Evolutionary conservation across 495 filamentous ascomycete species (phyloP), one percentile per base, ranked within the genome.

Genomic region (Hapsidospora chrysogenum): DNA sequence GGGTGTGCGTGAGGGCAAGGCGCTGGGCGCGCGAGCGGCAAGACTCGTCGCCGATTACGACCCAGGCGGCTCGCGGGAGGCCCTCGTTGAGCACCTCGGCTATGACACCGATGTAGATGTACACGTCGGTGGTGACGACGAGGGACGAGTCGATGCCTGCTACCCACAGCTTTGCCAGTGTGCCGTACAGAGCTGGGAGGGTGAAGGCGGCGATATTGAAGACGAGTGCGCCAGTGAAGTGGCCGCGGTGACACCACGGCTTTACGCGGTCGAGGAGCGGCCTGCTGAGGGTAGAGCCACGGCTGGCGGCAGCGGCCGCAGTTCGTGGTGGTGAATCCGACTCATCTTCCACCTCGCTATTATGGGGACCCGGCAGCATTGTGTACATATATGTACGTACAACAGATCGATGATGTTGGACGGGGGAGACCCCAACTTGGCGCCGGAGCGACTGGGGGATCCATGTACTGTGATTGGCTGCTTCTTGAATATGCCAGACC

Each of bases 71-170:
- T 16, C 77, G 60, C 0, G 78, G 79, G 5, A 84, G 69, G 10
- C 78, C 76, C 44, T 85, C 77, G 51, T 84, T 84, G 28, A 84
- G 52, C 1, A 80, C 76, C 42, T 84, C 69, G 0, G 63, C 68
- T 11, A 81, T 60, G 13, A 70, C 60, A 17, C 68, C 63, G 41
- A 84, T 78, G 43, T 71, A 71, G 1, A 53, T 63, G 42, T 63
- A 63, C 14, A 53, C 51, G 37, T 82, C 78, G 0, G 78, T 80
- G 5, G 72, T 80, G 11, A 67, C 77, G n/a, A 84, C 72, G 29
- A 70, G 58, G 19, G 53, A 65, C 2, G 66, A 50, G 54, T 82
- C 68, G 42, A 85, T 78, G 34, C 72, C 63, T 4, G 79, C 74
- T 13, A 85, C 64, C 80, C 76, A 84, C 17, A 83, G 60, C 49